Evolutionary conservation across 2,329 filamentous ascomycete genomes (phyloP), one percentile per base, ranked within the genome.

Genomic region (Fusarium concolor): DNA sequence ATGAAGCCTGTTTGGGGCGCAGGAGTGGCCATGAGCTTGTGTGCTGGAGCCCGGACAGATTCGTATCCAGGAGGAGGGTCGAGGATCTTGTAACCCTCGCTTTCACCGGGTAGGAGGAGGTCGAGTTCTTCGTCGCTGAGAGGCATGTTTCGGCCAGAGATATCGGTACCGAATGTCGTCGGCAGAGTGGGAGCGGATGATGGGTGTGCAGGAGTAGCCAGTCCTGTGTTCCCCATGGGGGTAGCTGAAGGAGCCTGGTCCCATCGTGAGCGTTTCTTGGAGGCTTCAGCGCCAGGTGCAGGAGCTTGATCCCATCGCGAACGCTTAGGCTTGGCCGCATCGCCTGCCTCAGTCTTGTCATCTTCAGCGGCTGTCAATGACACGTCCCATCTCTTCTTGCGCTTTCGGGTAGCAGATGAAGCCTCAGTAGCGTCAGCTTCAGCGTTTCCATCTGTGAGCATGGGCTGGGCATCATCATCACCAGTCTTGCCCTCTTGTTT

Each of bases 311-410:
- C 94, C 94, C 94, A 97, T 76, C 94, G 86, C 20, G 93, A 96
- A 71, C 92, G 88, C 74, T 94, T 96, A 3, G 83, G 74, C 79
- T 93, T 92, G 17, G 81, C 79, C 52, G 89, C 87, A 24, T 84
- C 79, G 38, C 82, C 74, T 24, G 83, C 76, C n/a, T 83, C 80
- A n/a, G 82, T 75, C 45, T 84, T 80, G 17, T 85, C 83, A 37
- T 87, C 84, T 8, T 83, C 80, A 8, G 82, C 80, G 38, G 87
- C 84, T 9, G 86, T 83, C n/a, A 89, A 84, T 20, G 85, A 82
- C 18, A 94, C 90, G 79, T 97, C 95, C 96, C 96, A 99, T 79
- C 96, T 89, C 85, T 96, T 93, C 86, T 97, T 97, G 75, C 94
- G 89, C 85, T 96, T 96, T 63, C 90, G 87, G 33, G 89, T 87